phyloP scores from a whole-genome alignment of 345 rosid species.

The Hypericum perforatum region DNA sequence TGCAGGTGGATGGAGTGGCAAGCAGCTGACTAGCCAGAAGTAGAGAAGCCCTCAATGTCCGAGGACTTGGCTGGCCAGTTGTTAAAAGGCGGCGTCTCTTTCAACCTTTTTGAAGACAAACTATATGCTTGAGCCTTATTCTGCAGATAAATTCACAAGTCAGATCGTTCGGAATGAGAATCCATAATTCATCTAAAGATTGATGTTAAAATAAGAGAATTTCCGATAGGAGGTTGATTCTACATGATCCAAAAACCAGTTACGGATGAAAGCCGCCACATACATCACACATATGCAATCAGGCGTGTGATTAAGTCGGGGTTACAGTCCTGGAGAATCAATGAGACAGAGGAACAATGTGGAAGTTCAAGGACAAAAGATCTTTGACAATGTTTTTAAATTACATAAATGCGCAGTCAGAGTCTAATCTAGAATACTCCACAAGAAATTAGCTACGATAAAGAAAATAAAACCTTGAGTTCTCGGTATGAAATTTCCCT shows the following conservation, averaged over 20 bases:
- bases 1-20: too few species aligned
- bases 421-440: too few species aligned
- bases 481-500: slow-evolving; percentile 47
- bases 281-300: neutral
- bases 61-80: slow-evolving; percentile 41
- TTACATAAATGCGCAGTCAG: too few species aligned
- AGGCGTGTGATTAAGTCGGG: neutral
- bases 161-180: neutral
- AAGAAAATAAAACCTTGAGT: slow-evolving; percentile 48
- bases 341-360: neutral
- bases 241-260: neutral
- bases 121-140: slow-evolving; percentile 44
- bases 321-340: neutral
- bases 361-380: neutral
- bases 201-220: too few species aligned
- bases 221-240: neutral
- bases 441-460: too few species aligned
- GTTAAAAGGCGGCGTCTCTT: slow-evolving; percentile 29
- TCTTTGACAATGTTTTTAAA: neutral
- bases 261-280: too few species aligned
- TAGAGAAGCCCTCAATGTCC: slow-evolving; percentile 33
- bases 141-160: slow-evolving; percentile 29
- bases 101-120: slow-evolving; percentile 29
- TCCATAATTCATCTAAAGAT: too few species aligned
- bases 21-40: neutral